These are phyloP conservation scores for Candida railenensis DNA, from an alignment of 805 yeast genomes.

Conservation along the genomic window DNA sequence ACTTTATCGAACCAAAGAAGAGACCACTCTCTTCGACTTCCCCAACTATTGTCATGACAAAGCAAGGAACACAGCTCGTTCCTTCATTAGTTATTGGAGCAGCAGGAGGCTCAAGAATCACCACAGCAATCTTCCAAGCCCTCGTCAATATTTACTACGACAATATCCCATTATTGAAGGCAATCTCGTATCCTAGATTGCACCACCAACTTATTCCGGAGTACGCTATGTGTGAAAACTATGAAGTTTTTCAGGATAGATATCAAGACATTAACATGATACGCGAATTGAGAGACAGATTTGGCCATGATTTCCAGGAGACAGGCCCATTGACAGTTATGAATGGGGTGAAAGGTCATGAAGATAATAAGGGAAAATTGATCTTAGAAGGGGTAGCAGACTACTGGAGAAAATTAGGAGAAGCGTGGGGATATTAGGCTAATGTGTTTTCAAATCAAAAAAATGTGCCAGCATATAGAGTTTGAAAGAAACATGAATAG, in stretches of 20 bases:
- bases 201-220: slow-evolving; percentile 92
- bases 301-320: slow-evolving; percentile 30
- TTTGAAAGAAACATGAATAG: too few species aligned
- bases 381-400: slow-evolving; percentile 78
- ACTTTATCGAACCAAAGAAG: slow-evolving; percentile 70
- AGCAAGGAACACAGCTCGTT: slow-evolving; percentile 9
- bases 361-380: slow-evolving; percentile 34
- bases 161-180: slow-evolving; percentile 57
- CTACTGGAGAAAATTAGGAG: slow-evolving; percentile 85
- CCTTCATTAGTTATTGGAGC: slow-evolving; percentile 81
- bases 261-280: slow-evolving; percentile 42
- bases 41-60: slow-evolving; percentile 55
- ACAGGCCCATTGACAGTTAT: slow-evolving; percentile 40
- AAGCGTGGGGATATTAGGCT: slow-evolving; percentile 64
- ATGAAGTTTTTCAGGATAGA: slow-evolving; percentile 37
- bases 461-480: too few species aligned
- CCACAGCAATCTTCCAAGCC: slow-evolving; percentile 81
- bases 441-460: too few species aligned
- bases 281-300: slow-evolving; percentile 47
- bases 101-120: slow-evolving; percentile 90
- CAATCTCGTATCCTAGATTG: slow-evolving; percentile 75
- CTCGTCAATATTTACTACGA: slow-evolving; percentile 64
- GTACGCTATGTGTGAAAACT: slow-evolving; percentile 56
- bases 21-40: slow-evolving; percentile 84
- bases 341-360: slow-evolving; percentile 53